A percentile compares a stretch with the other conserved stretches of the same genome.
These are phyloP conservation scores for Talaromyces pinophilus DNA, from an alignment of 2,329 filamentous ascomycete genomes.

Conservation along the genomic window DNA sequence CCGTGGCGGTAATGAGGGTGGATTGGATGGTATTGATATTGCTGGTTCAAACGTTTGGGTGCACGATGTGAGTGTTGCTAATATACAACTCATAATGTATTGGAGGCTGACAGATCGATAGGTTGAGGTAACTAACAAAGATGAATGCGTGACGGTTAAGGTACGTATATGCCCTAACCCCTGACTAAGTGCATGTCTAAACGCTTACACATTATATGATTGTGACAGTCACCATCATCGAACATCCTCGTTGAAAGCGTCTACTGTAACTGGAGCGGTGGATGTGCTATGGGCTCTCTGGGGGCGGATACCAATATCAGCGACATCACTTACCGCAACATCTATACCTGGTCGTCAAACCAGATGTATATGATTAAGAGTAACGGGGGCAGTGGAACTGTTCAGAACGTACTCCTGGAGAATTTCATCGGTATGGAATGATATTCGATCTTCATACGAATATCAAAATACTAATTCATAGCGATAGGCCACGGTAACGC, in stretches of 20 bases:
- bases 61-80: constrained; percentile 48
- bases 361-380: constrained; percentile 66
- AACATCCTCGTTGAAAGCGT: constrained; percentile 62
- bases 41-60: constrained; percentile 59
- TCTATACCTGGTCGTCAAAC: constrained; percentile 62
- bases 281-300: constrained; percentile 60
- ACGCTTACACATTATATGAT: background rate
- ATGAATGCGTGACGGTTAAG: constrained; percentile 62
- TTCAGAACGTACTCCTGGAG: constrained; percentile 54
- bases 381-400: constrained; percentile 58
- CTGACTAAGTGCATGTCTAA: background rate
- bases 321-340: constrained; percentile 56
- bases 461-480: background rate
- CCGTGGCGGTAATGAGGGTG: constrained; percentile 54
- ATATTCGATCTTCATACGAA: background rate
- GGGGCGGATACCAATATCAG: constrained; percentile 53
- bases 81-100: background rate
- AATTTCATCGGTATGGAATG: constrained; percentile 54
- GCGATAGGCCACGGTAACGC: constrained; percentile 57
- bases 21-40: constrained; percentile 59
- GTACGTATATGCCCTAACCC: constrained; percentile 25
- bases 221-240: constrained; percentile 49
- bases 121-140: constrained; percentile 58
- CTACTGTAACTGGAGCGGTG: constrained; percentile 63
- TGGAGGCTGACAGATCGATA: background rate